Evolutionary conservation across 2,329 filamentous ascomycete species (phyloP).

Genomic region (Phyllosticta citriasiana): DNA sequence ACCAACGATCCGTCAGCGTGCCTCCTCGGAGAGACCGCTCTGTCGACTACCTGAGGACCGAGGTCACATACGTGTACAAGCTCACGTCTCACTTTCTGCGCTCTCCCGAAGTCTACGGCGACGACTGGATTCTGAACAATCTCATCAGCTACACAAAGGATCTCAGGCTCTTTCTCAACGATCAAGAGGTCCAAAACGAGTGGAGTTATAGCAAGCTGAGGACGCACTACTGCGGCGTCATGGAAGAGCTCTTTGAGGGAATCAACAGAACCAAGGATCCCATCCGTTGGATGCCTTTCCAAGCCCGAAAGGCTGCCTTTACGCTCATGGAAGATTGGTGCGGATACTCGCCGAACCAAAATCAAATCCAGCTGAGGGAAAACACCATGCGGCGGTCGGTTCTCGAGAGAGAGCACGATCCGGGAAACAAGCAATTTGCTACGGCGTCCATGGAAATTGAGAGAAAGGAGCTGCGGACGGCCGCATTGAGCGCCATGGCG

Average conservation of each 20-base stretch:
- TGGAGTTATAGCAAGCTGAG: constrained; percentile 88
- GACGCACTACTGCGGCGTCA: constrained; percentile 85
- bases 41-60: constrained; percentile 79
- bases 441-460: constrained; percentile 95
- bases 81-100: constrained; percentile 83
- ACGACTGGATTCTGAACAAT: constrained; percentile 85
- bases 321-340: constrained; percentile 99
- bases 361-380: constrained; percentile 69
- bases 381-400: constrained; percentile 79
- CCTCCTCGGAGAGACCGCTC: constrained; percentile 66
- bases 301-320: constrained; percentile 89
- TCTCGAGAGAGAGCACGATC: constrained; percentile 63
- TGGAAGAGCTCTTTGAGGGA: constrained; percentile 87
- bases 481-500: constrained; percentile 91
- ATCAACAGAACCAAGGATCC: constrained; percentile 79
- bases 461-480: constrained; percentile 81
- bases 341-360: constrained; percentile 86
- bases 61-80: constrained; percentile 94
- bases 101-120: constrained; percentile 65
- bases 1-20: constrained; percentile 78
- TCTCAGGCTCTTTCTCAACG: constrained; percentile 86
- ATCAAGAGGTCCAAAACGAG: constrained; percentile 87
- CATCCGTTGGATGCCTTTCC: constrained; percentile 93
- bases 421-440: constrained; percentile 64
- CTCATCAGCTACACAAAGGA: constrained; percentile 85